Evolutionary conservation across 495 filamentous ascomycete genomes (phyloP).

Genomic region (Penicillium fimorum): DNA sequence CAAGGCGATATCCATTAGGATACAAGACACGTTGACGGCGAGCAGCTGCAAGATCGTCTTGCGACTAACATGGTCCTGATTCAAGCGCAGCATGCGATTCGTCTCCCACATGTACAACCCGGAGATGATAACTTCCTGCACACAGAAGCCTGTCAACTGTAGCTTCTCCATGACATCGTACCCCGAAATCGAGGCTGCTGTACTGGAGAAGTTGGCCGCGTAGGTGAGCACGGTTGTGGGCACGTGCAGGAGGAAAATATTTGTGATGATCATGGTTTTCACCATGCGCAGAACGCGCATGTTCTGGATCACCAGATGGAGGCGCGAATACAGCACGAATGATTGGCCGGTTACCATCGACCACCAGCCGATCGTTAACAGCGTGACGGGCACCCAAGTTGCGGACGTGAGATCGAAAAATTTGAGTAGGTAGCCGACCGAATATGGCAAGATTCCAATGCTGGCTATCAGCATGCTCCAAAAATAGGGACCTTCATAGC

Average conservation of each 20-base stretch:
- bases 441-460: slow-evolving; percentile 34
- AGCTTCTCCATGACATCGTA: slow-evolving; percentile 34
- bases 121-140: slow-evolving; percentile 33
- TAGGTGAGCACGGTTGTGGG: slow-evolving; percentile 36
- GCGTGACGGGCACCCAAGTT: slow-evolving; percentile 30
- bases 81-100: slow-evolving; percentile 28
- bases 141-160: slow-evolving; percentile 30
- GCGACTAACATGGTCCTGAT: slow-evolving; percentile 25
- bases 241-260: slow-evolving; percentile 35
- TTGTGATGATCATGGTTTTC: slow-evolving; percentile 37
- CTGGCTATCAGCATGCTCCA: slow-evolving; percentile 42
- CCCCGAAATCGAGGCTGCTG: slow-evolving; percentile 17
- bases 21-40: slow-evolving; percentile 32
- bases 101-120: slow-evolving; percentile 34
- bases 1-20: slow-evolving; percentile 33
- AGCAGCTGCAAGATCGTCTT: slow-evolving; percentile 31
- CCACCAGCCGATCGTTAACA: slow-evolving; percentile 40
- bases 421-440: slow-evolving; percentile 38
- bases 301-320: slow-evolving; percentile 38
- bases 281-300: slow-evolving; percentile 26
- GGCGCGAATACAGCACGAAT: slow-evolving; percentile 40
- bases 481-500: slow-evolving; percentile 41
- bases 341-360: slow-evolving; percentile 44
- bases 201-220: slow-evolving; percentile 25
- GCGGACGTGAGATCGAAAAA: slow-evolving; percentile 33